Evolutionary conservation across 163 green algal species (phyloP), one percentile per base, ranked within the genome.

Genomic region (Volvox carteri): DNA sequence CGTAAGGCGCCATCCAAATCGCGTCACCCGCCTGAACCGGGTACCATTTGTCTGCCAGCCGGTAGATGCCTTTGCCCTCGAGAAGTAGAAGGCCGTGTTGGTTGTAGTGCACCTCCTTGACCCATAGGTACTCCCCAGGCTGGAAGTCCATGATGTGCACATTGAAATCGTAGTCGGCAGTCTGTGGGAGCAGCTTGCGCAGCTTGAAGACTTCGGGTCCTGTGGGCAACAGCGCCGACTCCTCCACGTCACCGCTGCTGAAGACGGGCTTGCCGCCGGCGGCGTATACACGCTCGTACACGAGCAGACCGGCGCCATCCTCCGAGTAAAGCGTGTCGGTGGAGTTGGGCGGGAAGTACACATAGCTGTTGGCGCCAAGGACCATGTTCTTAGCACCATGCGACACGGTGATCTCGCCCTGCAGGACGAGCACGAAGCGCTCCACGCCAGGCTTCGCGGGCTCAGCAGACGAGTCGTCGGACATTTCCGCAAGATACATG

Each of bases 81-180:
- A 99, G 92, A 73, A 99, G 87, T 84, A 99, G 90, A 76, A 99
- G 92, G 4, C 98, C 98, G 85, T 99, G 98, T 94, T 99, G 97
- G 93, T 99, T 99, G 95, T 99, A 99, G 94, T 99, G 98, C 42
- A 99, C 92, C 92, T 99, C 97, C 95, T 98, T 99, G 11, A 99
- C 96, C 86, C 97, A 96, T 39, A 99, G 89, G 89, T 97, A 95
- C 92, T 99, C 95, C 23, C 96, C 95, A 2, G 97, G 97, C 58
- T 96, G 41, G 81, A 99, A 99, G 93, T 99, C 97, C 97, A 99
- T 99, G 77, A 99, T 92, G 89, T 99, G 97, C 23, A 99, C 94
- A 86, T 99, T 99, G 93, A 99, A 99, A 89, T 99, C 97, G 84
- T 98, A 99, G 19, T 97, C 93, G 19, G 88, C 83, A 0, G 93